Evolutionary conservation across 306 rosid genomes (phyloP).

Genomic region (Castanospermum australe): DNA sequence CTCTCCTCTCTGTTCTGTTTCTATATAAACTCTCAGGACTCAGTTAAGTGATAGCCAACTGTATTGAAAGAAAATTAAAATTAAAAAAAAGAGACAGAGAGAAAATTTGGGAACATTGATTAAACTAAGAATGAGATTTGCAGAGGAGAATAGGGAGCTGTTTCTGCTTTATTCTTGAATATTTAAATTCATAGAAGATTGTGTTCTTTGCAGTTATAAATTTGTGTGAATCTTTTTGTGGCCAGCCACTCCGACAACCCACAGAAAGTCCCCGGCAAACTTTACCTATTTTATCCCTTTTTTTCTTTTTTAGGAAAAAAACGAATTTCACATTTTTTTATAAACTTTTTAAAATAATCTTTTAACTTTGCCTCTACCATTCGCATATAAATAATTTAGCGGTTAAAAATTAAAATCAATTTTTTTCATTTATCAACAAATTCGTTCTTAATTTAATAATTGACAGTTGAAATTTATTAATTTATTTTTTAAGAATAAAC

Average conservation of each 20-base stretch:
- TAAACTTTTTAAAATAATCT: too few species aligned
- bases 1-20: constrained; percentile 14
- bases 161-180: constrained; percentile 25
- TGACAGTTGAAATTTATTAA: too few species aligned
- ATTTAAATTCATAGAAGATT: constrained; percentile 21
- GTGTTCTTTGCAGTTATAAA: background rate
- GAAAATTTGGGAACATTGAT: background rate
- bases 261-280: constrained; percentile 58
- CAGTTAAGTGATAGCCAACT: constrained; percentile 8
- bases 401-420: too few species aligned
- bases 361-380: too few species aligned
- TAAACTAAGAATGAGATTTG: constrained; percentile 1
- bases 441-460: too few species aligned
- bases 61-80: constrained; percentile 11
- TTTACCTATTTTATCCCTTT: constrained; percentile 21
- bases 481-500: too few species aligned
- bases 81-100: background rate
- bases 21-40: constrained; percentile 19
- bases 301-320: background rate
- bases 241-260: constrained; percentile 79
- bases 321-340: background rate
- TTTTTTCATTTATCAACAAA: too few species aligned
- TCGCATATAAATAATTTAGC: too few species aligned
- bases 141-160: constrained; percentile 33
- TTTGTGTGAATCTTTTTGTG: constrained; percentile 55